Evolutionary conservation across 1,139 yeast species (phyloP), one percentile per base, ranked within the genome.

Genomic region (Blastobotrys ciferrii): DNA sequence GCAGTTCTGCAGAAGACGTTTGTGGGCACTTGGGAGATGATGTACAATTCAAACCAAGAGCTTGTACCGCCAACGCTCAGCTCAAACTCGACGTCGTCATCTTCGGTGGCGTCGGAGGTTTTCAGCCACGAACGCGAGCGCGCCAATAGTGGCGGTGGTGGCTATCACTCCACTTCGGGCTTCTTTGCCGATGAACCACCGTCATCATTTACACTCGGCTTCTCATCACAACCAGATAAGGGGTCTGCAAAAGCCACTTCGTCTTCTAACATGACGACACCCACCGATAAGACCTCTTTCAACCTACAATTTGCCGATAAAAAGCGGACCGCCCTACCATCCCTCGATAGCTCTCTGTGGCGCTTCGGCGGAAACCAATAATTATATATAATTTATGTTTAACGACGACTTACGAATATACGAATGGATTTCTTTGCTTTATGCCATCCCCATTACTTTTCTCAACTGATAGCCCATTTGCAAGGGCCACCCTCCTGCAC

Each of bases 1-100:
- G 62, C 67, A 2, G 55, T 66, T 2, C 46, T 46, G n/a, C 38
- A 42, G 35, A 14, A 32, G 25, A 25, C 5, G 33, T 12, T 11
- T 38, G 30, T 2, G 32, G 45, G 19, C 25, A 7, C 6, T 9
- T 49, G 52, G 52, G 35, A 30, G 25, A 42, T 46, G 18, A 23
- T 39, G 5, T 39, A 25, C 35, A 49, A 49, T 36, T 45, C 48
- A n/a, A 49, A 46, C 32, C 32, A 32, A 5, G 31, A 37, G 7
- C 13, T 19, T 3, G 13, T 13, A 7, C 28, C 32, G 12, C 23
- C 32, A 11, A 33, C 17, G 23, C 31, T 40, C 20, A 25, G 28
- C 20, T 49, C 52, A 6, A 46, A 48, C 4, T 41, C 45, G 18
- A 44, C 51, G 5, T 45, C 49, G 4, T 42, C 47, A 14, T 45